phyloP scores from a whole-genome alignment of 2,329 filamentous ascomycete species.

The Orbilia oligospora region DNA sequence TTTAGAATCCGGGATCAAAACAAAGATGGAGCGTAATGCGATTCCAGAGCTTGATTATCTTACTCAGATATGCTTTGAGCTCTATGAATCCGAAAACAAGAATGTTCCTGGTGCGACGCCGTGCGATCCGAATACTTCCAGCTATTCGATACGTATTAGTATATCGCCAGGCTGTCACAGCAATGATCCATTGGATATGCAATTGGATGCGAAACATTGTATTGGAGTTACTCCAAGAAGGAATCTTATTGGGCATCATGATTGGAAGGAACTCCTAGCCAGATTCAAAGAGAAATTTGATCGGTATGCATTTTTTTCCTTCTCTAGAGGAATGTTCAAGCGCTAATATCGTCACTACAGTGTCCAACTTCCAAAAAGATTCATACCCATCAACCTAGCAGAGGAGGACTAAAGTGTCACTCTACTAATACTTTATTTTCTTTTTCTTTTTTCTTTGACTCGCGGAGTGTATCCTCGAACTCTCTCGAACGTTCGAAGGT shows the following conservation, averaged over 20 bases:
- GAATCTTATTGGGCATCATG: constrained; percentile 88
- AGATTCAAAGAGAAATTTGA: constrained; percentile 95
- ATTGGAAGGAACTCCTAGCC: constrained; percentile 98
- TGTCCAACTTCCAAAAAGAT: constrained; percentile 77
- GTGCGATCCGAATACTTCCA: constrained; percentile 80
- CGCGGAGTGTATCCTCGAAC: not conserved
- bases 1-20: constrained; percentile 94
- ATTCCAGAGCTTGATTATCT: constrained; percentile 98
- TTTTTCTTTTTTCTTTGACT: not conserved
- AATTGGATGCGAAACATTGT: constrained; percentile 94
- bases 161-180: constrained; percentile 97
- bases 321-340: not conserved
- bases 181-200: constrained; percentile 94
- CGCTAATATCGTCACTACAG: constrained; percentile 66
- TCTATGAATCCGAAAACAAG: constrained; percentile 93
- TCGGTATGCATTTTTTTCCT: constrained; percentile 74
- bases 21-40: constrained; percentile 93
- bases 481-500: not conserved
- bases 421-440: not conserved
- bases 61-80: constrained; percentile 96
- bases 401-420: constrained; percentile 59
- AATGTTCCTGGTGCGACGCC: constrained; percentile 66
- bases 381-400: constrained; percentile 74
- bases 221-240: constrained; percentile 94
- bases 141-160: constrained; percentile 95